Percentiles rank a stretch among this genome's conserved stretches.
Evolutionary conservation across 2,329 filamentous ascomycete species (phyloP).

Genomic region (Beauveria rudraprayagi): DNA sequence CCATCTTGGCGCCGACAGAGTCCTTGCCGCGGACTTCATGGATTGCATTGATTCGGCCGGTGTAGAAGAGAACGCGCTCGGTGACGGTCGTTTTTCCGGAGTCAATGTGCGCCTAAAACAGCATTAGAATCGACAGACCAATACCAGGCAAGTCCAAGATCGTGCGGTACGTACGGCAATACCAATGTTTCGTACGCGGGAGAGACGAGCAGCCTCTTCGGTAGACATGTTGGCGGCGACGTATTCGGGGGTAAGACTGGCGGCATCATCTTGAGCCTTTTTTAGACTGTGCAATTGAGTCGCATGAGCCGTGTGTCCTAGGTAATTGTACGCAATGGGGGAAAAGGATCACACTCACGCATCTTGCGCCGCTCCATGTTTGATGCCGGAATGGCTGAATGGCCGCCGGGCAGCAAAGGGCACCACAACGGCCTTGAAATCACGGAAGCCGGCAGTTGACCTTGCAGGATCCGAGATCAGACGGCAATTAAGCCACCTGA

Average conservation of each 20-base stretch:
- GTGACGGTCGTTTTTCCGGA: slow-evolving; percentile 96
- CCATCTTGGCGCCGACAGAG: slow-evolving; percentile 96
- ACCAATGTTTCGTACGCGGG: slow-evolving; percentile 88
- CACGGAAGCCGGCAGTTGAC: slow-evolving; percentile 19
- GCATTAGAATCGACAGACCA: slow-evolving; percentile 14
- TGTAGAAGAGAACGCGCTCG: slow-evolving; percentile 96
- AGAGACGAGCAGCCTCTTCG: slow-evolving; percentile 68
- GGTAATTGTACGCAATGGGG: not conserved
- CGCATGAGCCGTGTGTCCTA: not conserved
- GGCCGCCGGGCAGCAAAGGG: slow-evolving; percentile 20
- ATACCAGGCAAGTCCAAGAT: not conserved
- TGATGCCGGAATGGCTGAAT: slow-evolving; percentile 26
- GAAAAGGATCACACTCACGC: slow-evolving; percentile 24
- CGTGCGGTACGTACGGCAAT: slow-evolving; percentile 64
- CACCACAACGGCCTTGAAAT: slow-evolving; percentile 20
- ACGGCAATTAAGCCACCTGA: slow-evolving; percentile 35
- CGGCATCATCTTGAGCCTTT: slow-evolving; percentile 46
- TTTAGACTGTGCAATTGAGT: slow-evolving; percentile 29
- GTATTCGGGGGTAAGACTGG: slow-evolving; percentile 45
- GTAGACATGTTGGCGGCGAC: slow-evolving; percentile 74
- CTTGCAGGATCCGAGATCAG: slow-evolving; percentile 24
- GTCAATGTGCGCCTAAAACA: slow-evolving; percentile 80
- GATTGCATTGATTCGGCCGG: slow-evolving; percentile 90
- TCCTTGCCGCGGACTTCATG: slow-evolving; percentile 96
- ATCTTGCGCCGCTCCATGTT: slow-evolving; percentile 31